Evolutionary conservation across 1,284 basidiomycete species (phyloP).

Genomic region (Ceratorhiza oryzae-sativae): DNA sequence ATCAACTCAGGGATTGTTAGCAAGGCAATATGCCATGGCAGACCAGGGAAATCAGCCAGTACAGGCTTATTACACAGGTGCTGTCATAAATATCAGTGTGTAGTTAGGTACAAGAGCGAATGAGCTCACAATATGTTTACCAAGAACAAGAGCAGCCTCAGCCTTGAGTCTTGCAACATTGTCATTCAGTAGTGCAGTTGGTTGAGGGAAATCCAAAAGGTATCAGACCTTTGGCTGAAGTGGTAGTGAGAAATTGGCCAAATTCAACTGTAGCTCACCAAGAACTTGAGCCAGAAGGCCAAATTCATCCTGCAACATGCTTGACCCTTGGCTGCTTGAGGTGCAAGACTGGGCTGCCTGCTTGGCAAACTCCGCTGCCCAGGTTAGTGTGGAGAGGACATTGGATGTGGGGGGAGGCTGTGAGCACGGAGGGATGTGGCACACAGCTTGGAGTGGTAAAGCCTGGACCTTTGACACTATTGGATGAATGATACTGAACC

Average conservation of each 20-base stretch:
- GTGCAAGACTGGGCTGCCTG: neutral
- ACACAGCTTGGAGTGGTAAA: no score
- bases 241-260: neutral
- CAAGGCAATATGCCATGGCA: neutral
- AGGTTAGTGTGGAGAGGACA: neutral
- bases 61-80: neutral
- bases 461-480: no score
- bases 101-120: neutral
- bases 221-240: neutral
- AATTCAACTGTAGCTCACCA: neutral
- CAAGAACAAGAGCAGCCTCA: neutral
- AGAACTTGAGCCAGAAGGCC: neutral
- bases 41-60: neutral
- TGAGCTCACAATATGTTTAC: neutral
- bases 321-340: neutral
- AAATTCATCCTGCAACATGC: neutral
- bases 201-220: neutral
- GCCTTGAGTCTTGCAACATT: neutral
- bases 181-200: neutral
- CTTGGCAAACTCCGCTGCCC: neutral
- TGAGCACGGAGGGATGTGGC: no score
- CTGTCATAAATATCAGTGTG: neutral
- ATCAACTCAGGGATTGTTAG: conserved; percentile 4
- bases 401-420: neutral
- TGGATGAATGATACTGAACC: neutral